phyloP scores from a whole-genome alignment of 208 protist genomes.

The Ichthyophonus hoferi region DNA sequence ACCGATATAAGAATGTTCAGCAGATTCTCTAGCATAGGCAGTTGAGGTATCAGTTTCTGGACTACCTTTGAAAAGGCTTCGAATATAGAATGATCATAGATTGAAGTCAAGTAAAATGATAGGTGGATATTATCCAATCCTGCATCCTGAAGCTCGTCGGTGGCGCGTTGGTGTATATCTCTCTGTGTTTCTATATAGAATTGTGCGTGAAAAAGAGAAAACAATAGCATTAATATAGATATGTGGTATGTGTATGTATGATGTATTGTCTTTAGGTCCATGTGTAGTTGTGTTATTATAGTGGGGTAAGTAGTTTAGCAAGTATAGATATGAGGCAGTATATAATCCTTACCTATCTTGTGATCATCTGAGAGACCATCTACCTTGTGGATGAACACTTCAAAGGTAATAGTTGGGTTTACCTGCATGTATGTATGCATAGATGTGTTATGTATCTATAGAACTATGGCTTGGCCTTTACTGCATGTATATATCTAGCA shows the following conservation, averaged over 20 bases:
- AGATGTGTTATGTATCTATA: too few relatives aligned
- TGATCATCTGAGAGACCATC: conserved; percentile 75
- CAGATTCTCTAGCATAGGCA: conserved; percentile 74
- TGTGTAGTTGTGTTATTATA: background rate
- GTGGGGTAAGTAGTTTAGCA: background rate
- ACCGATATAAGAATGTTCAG: conserved; percentile 70
- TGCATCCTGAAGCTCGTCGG: conserved; percentile 61
- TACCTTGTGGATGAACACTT: conserved; percentile 82
- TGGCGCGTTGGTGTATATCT: conserved; percentile 67
- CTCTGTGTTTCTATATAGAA: conserved; percentile 57
- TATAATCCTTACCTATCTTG: conserved; percentile 61
- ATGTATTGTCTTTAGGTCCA: background rate
- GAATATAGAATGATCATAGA: conserved; percentile 86
- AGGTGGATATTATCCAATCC: conserved; percentile 53
- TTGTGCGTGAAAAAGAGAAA: background rate
- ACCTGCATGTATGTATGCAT: conserved; percentile 50
- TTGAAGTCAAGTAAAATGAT: conserved; percentile 68
- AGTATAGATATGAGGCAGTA: background rate
- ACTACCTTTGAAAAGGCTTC: conserved; percentile 79
- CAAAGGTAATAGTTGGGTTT: conserved; percentile 72
- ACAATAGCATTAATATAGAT: background rate
- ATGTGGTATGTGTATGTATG: background rate
- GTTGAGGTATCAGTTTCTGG: conserved; percentile 79
- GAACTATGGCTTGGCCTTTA: background rate
- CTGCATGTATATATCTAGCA: too few relatives aligned